Conservation (phyloP, 495 filamentous ascomycete species). For the Immersiella caudata region DNA sequence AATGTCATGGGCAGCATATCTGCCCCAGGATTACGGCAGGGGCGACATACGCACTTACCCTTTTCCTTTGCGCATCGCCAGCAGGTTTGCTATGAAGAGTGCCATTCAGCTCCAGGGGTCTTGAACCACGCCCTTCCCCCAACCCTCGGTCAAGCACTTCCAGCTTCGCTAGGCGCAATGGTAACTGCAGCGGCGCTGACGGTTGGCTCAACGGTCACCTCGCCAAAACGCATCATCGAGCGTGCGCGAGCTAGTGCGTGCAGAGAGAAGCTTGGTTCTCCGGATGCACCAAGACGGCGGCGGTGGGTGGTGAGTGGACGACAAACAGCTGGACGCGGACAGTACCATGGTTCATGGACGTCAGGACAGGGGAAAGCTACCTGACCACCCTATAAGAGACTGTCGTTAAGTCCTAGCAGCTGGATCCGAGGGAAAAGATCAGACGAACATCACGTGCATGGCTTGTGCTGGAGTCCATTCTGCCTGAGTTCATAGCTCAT, state of each 20-base stretch:
- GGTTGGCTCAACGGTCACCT: too few species aligned
- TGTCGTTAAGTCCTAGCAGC: background rate
- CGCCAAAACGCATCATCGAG: too few species aligned
- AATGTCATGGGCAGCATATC: constrained; percentile 2
- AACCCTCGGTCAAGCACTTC: background rate
- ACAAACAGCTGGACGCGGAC: background rate
- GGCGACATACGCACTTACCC: background rate
- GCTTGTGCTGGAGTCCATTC: background rate
- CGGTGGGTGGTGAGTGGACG: constrained; percentile 3
- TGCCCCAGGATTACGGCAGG: background rate
- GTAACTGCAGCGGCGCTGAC: too few species aligned
- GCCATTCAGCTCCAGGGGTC: constrained; percentile 6
- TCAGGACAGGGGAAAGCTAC: background rate
- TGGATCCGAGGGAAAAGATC: constrained; percentile 19
- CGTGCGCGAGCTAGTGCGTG: background rate
- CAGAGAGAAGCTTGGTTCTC: constrained; percentile 1
- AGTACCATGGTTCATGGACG: constrained; percentile 12
- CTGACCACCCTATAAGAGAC: constrained; percentile 7
- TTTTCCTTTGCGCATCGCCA: background rate
- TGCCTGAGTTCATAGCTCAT: constrained; percentile 12
- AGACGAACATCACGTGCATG: constrained; percentile 30
- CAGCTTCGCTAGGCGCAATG: too few species aligned
- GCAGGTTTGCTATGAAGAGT: background rate
- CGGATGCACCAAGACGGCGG: constrained; percentile 1
- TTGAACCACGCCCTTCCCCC: background rate